Percentiles rank a stretch among this genome's conserved stretches.
phyloP scores from a whole-genome alignment of 352 stramenopile genomes.

The Globisporangium perplexum region DNA sequence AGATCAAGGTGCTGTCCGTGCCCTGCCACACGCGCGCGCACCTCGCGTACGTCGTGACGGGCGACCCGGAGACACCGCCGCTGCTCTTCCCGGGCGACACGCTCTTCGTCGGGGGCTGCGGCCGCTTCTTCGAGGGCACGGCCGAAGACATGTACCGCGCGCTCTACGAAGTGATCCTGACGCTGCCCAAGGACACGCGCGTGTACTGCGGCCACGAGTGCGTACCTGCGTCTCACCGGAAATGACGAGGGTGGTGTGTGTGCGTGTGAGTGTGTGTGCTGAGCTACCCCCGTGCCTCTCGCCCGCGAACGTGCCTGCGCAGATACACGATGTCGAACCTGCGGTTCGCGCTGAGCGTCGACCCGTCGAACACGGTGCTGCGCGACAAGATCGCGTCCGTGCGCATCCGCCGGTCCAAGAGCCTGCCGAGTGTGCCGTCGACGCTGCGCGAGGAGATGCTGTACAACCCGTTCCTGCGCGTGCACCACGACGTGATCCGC shows the following conservation, averaged over 20 bases:
- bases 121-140: slow-evolving; percentile 87
- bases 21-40: slow-evolving; percentile 83
- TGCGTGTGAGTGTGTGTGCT: no score
- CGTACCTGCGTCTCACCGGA: no score
- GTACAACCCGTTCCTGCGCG: slow-evolving; percentile 83
- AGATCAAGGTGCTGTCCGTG: slow-evolving; percentile 72
- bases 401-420: slow-evolving; percentile 70
- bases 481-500: slow-evolving; percentile 80
- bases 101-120: slow-evolving; percentile 82
- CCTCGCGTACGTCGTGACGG: slow-evolving; percentile 82
- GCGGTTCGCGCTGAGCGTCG: slow-evolving; percentile 90
- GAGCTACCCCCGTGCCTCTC: no score
- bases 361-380: slow-evolving; percentile 87
- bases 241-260: no score
- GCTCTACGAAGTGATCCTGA: slow-evolving; percentile 84
- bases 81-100: slow-evolving; percentile 86
- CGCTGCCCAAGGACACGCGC: slow-evolving; percentile 79
- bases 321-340: slow-evolving; percentile 92
- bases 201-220: slow-evolving; percentile 88
- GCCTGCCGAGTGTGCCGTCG: slow-evolving; percentile 90
- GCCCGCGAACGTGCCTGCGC: no score
- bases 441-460: slow-evolving; percentile 84
- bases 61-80: slow-evolving; percentile 64
- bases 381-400: slow-evolving; percentile 83
- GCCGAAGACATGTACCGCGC: slow-evolving; percentile 87